Conservation (phyloP, 306 rosid species). For the Hippophae rhamnoides region DNA sequence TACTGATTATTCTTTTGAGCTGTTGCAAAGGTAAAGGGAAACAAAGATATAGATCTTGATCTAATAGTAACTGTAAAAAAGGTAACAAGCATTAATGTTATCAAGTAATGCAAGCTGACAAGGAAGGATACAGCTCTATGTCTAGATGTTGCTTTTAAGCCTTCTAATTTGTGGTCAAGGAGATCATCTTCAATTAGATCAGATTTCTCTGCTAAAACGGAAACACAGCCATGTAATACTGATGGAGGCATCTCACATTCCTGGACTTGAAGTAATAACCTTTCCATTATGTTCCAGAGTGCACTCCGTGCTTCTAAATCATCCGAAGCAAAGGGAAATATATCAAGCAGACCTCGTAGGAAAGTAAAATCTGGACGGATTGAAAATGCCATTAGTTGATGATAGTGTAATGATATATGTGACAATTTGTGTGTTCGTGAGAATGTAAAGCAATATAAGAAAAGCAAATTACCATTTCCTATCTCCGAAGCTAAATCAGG, state of each 20-base stretch:
- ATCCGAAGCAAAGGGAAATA: constrained; percentile 71
- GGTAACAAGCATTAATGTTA: neutral
- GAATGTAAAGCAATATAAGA: neutral
- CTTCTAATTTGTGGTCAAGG: constrained; percentile 38
- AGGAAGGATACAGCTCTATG: constrained; percentile 69
- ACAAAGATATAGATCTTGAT: constrained; percentile 5
- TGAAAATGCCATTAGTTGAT: constrained; percentile 20
- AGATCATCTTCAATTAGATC: constrained; percentile 87
- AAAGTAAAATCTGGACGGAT: constrained; percentile 45
- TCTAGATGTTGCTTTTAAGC: constrained; percentile 40
- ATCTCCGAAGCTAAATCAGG: constrained; percentile 45
- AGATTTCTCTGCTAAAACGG: constrained; percentile 46
- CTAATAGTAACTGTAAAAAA: neutral
- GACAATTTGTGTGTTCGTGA: neutral
- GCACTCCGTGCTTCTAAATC: constrained; percentile 85
- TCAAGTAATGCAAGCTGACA: constrained; percentile 2
- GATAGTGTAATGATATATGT: neutral
- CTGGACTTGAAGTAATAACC: constrained; percentile 47
- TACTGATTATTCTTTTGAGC: constrained; percentile 56
- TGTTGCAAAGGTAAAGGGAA: constrained; percentile 43
- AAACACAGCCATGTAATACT: constrained; percentile 40
- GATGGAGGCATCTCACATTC: constrained; percentile 52
- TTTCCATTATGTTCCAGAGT: constrained; percentile 63
- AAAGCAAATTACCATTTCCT: constrained; percentile 41
- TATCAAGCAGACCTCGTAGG: constrained; percentile 70